A percentile compares a stretch with the other conserved stretches of the same genome.
Evolutionary conservation across 2,329 filamentous ascomycete species (phyloP).

Genomic region (Cephalotrichum gorgonifer): DNA sequence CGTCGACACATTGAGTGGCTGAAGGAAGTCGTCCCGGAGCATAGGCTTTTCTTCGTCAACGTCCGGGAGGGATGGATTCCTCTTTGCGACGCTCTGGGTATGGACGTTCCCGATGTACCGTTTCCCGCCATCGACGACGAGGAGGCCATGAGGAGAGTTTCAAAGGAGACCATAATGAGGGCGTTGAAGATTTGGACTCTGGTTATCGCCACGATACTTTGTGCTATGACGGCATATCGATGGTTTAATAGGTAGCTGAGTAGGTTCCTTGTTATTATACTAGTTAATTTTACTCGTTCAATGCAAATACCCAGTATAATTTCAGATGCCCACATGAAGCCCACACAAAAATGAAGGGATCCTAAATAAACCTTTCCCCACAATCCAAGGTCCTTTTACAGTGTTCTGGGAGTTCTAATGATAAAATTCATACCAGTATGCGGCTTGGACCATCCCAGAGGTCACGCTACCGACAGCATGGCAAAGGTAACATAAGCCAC

Average conservation of each 20-base stretch:
- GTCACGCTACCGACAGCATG: no score
- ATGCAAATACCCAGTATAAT: no score
- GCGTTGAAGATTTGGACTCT: background rate
- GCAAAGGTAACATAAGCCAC: no score
- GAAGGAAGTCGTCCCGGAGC: slow-evolving; percentile 18
- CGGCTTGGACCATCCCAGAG: no score
- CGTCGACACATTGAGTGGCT: slow-evolving; percentile 16
- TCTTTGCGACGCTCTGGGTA: slow-evolving; percentile 25
- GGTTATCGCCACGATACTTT: background rate
- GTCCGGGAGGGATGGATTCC: slow-evolving; percentile 28
- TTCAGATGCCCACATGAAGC: no score
- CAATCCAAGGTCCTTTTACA: no score
- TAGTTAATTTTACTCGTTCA: no score
- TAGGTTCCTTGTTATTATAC: no score
- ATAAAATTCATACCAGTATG: no score
- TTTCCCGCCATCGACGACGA: background rate
- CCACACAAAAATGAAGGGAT: no score
- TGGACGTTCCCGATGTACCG: slow-evolving; percentile 19
- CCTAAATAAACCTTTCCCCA: no score
- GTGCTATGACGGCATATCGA: background rate
- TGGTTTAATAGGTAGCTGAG: background rate
- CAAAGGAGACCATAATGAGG: background rate
- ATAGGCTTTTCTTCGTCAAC: slow-evolving; percentile 23
- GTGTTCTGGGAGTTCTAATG: no score
- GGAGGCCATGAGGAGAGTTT: background rate